phyloP scores from a whole-genome alignment of 768 basidiomycete genomes.

The Lactifluus hygrophoroides region DNA sequence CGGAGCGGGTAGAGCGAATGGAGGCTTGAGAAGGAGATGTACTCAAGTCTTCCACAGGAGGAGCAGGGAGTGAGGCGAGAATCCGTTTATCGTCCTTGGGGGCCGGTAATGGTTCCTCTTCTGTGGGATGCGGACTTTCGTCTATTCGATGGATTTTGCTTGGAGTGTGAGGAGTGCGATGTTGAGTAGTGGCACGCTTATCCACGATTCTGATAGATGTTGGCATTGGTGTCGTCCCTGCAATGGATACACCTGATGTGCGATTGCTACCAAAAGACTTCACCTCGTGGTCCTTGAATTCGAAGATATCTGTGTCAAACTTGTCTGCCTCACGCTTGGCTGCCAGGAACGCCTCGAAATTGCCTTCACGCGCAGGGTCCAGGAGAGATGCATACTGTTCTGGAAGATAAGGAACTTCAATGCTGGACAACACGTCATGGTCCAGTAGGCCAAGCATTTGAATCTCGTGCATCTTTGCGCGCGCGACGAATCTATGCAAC shows the following conservation, averaged over 20 bases:
- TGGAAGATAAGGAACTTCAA: slow-evolving; percentile 74
- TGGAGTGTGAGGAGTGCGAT: slow-evolving; percentile 40
- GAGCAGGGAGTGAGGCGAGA: slow-evolving; percentile 15
- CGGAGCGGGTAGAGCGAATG: slow-evolving; percentile 46
- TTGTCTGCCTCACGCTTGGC: slow-evolving; percentile 55
- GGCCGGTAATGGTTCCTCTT: slow-evolving; percentile 42
- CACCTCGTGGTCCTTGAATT: slow-evolving; percentile 34
- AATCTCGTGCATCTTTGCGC: slow-evolving; percentile 96
- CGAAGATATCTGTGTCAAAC: slow-evolving; percentile 67
- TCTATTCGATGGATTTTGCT: slow-evolving; percentile 55
- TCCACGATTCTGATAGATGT: slow-evolving; percentile 16
- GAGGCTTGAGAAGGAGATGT: slow-evolving; percentile 63
- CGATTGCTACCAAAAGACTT: slow-evolving; percentile 27
- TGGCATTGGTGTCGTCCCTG: not conserved
- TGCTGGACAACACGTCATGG: slow-evolving; percentile 83
- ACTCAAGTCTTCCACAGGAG: slow-evolving; percentile 31
- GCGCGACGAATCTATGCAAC: slow-evolving; percentile 67
- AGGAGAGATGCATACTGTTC: slow-evolving; percentile 30
- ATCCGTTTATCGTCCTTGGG: slow-evolving; percentile 19
- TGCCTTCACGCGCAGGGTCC: slow-evolving; percentile 17
- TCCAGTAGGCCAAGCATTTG: slow-evolving; percentile 90
- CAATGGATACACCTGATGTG: slow-evolving; percentile 35
- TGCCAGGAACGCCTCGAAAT: slow-evolving; percentile 13
- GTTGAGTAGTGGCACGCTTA: slow-evolving; percentile 28
- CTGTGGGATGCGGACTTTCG: slow-evolving; percentile 52